Base-by-base conservation (phyloP, 2,329 filamentous ascomycete genomes). In the Fusarium udum region DNA sequence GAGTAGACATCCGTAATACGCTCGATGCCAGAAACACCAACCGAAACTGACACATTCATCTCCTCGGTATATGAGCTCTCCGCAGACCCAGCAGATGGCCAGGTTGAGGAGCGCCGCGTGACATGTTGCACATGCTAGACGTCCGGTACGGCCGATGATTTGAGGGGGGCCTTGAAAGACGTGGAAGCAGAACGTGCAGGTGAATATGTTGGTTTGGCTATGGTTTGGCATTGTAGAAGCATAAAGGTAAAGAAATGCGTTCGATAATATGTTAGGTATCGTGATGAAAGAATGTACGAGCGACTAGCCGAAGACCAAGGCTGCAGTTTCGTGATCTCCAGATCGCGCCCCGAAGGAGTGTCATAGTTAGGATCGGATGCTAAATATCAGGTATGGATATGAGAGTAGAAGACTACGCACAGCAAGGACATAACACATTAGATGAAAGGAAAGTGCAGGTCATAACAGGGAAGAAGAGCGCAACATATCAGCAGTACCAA, bases 1-100 rank as follows among this genome's bases (percentile, higher is more conserved):
- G 43, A 89, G 79, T 68, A 90, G 76, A 76, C 87, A 90, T 22
- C 88, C 87, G 77, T 88, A 90, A 77, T 87, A 90, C 2, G 79
- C 82, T 43, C 83, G 82, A 75, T 90, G 88, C 88, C 87, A 90
- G 76, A 90, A 90, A 74, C 87, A 89, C 88, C 86, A 90, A 0
- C 87, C 87, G n/a, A 90, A 82, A 71, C 87, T 89, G 45, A 90
- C 86, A 69, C 86, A 87, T 65, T 89, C 87, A 31, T 87, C 85
- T 1, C 83, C 86, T 32, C 87, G 85, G 40, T 84, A 83, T 18
- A 90, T 83, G 48, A 88, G 78, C 77, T 89, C 87, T 26, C 88
- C 87, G 71, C 88, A 90, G 32, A 86, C 87, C 88, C 82, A 90
- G 78, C 86, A 90, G 58, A 90, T 86, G 67, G 87, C 86, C 53